These are phyloP conservation scores for Colletotrichum plurivorum DNA, from an alignment of 2,329 filamentous ascomycete genomes.

Conservation along the genomic window DNA sequence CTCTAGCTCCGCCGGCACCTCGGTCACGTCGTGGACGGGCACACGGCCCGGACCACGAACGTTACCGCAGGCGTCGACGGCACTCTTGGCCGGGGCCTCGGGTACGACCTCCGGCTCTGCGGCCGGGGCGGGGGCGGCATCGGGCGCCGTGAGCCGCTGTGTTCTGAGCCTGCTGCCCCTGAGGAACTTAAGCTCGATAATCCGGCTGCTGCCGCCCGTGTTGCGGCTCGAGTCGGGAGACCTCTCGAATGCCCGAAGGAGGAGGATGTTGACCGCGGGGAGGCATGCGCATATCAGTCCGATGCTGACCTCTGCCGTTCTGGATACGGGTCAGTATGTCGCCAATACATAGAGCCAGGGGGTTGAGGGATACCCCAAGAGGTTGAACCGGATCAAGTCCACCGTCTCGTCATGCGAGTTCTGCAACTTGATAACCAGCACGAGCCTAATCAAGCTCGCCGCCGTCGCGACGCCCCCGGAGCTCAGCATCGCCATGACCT, in stretches of 20 bases:
- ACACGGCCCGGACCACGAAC: too few relatives aligned
- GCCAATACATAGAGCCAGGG: too few relatives aligned
- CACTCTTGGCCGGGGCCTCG: too few relatives aligned
- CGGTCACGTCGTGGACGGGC: too few relatives aligned
- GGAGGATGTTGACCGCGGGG: conserved; percentile 43
- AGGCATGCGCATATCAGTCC: conserved; percentile 49
- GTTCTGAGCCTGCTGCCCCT: neutral
- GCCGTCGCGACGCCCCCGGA: conserved; percentile 49
- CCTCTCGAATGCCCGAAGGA: neutral
- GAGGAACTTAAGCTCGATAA: neutral
- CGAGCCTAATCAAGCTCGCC: conserved; percentile 48
- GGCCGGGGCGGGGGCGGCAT: neutral
- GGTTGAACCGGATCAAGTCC: neutral
- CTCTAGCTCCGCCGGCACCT: too few relatives aligned
- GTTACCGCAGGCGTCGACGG: too few relatives aligned
- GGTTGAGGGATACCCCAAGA: too few relatives aligned
- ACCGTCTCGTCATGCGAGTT: conserved; percentile 27
- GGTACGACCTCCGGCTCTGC: too few relatives aligned
- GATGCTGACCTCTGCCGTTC: conserved; percentile 49
- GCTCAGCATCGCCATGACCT: conserved; percentile 46
- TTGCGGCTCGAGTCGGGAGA: neutral
- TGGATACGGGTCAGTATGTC: too few relatives aligned
- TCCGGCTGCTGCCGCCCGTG: neutral
- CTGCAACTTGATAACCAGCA: conserved; percentile 43
- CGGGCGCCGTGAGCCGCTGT: neutral